phyloP scores from a whole-genome alignment of 2,329 filamentous ascomycete genomes.

The Sporothrix phasma region DNA sequence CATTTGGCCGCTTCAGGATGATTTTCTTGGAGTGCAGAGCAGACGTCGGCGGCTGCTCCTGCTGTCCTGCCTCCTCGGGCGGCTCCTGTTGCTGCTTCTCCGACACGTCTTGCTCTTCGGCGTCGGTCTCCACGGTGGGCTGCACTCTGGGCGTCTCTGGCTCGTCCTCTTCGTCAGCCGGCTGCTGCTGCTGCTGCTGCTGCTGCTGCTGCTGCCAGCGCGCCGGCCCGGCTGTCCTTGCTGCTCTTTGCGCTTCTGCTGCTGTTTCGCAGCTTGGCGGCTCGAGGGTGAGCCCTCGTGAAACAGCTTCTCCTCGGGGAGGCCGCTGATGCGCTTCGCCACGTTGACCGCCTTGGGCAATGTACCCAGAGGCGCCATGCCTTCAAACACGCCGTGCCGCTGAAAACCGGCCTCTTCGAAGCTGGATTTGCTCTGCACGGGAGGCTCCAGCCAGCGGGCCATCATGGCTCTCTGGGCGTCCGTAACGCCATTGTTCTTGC shows the following conservation, averaged over 20 bases:
- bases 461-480: slow-evolving; percentile 40
- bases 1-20: slow-evolving; percentile 33
- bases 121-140: not conserved
- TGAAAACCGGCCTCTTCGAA: slow-evolving; percentile 70
- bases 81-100: not conserved
- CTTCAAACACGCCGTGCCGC: slow-evolving; percentile 65
- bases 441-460: slow-evolving; percentile 49
- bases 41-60: not conserved
- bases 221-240: not conserved
- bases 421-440: slow-evolving; percentile 53
- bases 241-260: not conserved
- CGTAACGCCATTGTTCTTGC: slow-evolving; percentile 17
- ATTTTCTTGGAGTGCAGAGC: slow-evolving; percentile 33
- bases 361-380: slow-evolving; percentile 73
- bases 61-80: slow-evolving; percentile 1
- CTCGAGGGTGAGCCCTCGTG: not conserved
- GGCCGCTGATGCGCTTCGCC: slow-evolving; percentile 34
- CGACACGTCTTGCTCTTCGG: not conserved
- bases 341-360: slow-evolving; percentile 52
- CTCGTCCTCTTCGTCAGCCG: not conserved
- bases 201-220: not conserved
- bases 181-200: not conserved
- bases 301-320: slow-evolving; percentile 15
- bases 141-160: not conserved
- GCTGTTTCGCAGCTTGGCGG: slow-evolving; percentile 2